Percentiles rank a stretch among this genome's conserved stretches.
Evolutionary conservation across 768 basidiomycete genomes (phyloP).

Genomic region (Stropharia rugosoannulata): DNA sequence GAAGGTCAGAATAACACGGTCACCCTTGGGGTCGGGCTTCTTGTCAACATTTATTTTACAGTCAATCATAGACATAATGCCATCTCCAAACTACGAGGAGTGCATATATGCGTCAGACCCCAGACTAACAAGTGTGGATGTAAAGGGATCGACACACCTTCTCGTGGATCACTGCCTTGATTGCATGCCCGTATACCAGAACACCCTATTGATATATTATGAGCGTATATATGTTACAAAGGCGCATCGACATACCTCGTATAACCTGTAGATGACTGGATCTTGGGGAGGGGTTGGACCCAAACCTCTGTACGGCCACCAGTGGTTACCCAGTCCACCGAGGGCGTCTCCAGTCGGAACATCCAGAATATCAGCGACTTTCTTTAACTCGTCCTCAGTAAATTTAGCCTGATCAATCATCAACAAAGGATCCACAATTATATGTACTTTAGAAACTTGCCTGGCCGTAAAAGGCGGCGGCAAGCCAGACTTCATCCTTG

Average conservation of each 20-base stretch:
- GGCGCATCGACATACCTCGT: slow-evolving; percentile 52
- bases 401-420: slow-evolving; percentile 61
- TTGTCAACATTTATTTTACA: slow-evolving; percentile 67
- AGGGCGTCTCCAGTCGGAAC: slow-evolving; percentile 38
- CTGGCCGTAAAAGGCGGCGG: slow-evolving; percentile 81
- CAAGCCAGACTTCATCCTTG: slow-evolving; percentile 81
- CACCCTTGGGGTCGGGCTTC: slow-evolving; percentile 77
- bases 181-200: slow-evolving; percentile 74
- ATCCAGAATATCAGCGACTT: slow-evolving; percentile 50
- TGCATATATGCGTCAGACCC: not conserved
- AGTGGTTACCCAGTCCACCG: slow-evolving; percentile 55
- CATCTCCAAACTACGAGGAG: slow-evolving; percentile 68
- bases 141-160: slow-evolving; percentile 46
- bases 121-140: not conserved
- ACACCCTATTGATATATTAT: slow-evolving; percentile 43
- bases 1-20: slow-evolving; percentile 76
- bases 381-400: slow-evolving; percentile 53
- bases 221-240: not conserved
- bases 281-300: slow-evolving; percentile 74
- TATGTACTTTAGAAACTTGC: slow-evolving; percentile 29
- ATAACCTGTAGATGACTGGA: slow-evolving; percentile 79
- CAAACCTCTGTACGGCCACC: slow-evolving; percentile 75
- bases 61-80: slow-evolving; percentile 90
- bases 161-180: slow-evolving; percentile 83
- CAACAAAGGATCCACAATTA: not conserved